Evolutionary conservation across 2,329 filamentous ascomycete genomes (phyloP), one percentile per base, ranked within the genome.

Genomic region (Ophiostoma tasmaniense): DNA sequence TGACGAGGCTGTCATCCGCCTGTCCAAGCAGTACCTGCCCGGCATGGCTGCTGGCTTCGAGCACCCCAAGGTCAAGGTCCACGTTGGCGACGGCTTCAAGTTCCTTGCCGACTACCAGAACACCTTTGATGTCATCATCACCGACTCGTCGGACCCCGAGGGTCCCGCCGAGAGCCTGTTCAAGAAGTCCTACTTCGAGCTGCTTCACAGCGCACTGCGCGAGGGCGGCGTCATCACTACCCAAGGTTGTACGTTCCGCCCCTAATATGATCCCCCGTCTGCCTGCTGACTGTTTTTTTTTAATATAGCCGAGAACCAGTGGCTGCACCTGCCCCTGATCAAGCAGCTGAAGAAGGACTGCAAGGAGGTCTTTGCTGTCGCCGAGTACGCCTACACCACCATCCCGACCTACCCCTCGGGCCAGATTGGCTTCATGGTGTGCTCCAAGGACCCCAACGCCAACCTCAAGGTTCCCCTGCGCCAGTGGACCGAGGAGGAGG

Each of bases 401-500:
- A 99, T 99, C 81, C 95, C 95, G 71, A 99, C 95, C 78, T 99
- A 99, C 85, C 95, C 95, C 74, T 96, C 92, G 69, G 95, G 95
- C 79, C 95, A 99, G 85, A 99, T 99, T 77, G 95, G 95, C 79
- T 99, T 99, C 89, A 97, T 99, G 93, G 92, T 99, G 78, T 98
- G 95, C 89, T 91, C 86, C 89, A 98, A 99, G 88, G 94, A 98
- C 79, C 83, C 88, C 79, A 88, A 81, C 78, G 87, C 89, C 79
- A 87, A 99, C 81, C 86, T 98, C 78, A 92, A 87, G 80, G 91
- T 89, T 81, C 95, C 95, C 68, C 78, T 97, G 72, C 90, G 95
- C 77, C 84, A 81, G 75, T 96, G 93, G 90, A 84, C 87, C 73
- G 78, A 85, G 73, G 93, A 96, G 81, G 93, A 98, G 82, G 95